Base-by-base conservation (phyloP, 2,329 filamentous ascomycete species). In the Corniculantispora saksenae region DNA sequence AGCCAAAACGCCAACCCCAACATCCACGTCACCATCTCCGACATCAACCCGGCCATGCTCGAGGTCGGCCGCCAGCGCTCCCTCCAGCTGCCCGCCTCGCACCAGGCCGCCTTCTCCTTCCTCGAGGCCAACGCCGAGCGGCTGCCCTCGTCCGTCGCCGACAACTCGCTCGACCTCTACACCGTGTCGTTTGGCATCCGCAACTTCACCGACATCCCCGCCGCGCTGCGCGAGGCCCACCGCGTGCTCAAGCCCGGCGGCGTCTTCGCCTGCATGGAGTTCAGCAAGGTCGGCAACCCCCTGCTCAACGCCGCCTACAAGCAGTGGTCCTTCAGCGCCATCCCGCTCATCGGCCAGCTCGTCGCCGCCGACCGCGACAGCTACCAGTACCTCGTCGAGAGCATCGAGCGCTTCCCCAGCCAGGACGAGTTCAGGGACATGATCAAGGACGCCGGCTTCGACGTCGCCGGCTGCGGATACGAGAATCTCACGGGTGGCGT, bases 371-470 rank as follows among this genome's bases (percentile, higher is more conserved):
- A 99, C 76, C 84, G 94, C 64, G 94, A 96, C 74, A 97, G 93
- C 76, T 99, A 99, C 78, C 95, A 99, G 83, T 99, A 99, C 79
- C 84, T 99, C 12, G 95, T 99, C 12, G 95, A 99, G 84, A 97
- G 94, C 78, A 99, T 99, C 77, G 94, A 97, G 79, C 83, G 86
- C 56, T 98, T 98, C 76, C 96, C 95, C 0, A 90, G 83, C 70
- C 96, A 99, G 81, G 84, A 88, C 61, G 88, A 92, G 70, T 99
- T 97, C 74, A 86, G 89, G 69, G 84, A 87, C 40, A 93, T 97
- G 91, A 95, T 97, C 73, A 78, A 86, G 70, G 86, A 89, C 29
- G 94, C 92, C 3, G 94, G 94, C 1, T 99, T 99, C 74, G 82
- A 91, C 68, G 88, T 97, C 51, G 93, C 91, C 1, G 93, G 91